Conservation (phyloP, 2,329 filamentous ascomycete genomes). For the Aschersonia sp. region DNA sequence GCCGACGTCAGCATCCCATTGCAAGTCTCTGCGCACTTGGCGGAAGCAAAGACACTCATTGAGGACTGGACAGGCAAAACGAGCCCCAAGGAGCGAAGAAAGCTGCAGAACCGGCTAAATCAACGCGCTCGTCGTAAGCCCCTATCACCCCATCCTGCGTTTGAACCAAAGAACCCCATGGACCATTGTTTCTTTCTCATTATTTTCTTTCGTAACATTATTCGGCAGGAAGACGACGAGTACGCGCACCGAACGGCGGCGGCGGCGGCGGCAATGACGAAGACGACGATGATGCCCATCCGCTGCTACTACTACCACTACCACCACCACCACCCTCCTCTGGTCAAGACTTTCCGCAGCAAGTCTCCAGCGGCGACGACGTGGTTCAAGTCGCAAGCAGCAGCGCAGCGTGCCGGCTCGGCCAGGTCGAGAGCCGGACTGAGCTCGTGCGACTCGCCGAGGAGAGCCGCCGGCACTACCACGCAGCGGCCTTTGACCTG, state of each 20-base stretch:
- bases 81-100: background rate
- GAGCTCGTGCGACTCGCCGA: background rate
- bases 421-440: background rate
- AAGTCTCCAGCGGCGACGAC: background rate
- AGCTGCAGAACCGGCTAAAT: background rate
- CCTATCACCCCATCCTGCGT: background rate
- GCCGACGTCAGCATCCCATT: background rate
- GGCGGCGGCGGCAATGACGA: background rate
- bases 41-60: background rate
- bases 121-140: background rate
- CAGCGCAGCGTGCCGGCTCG: background rate
- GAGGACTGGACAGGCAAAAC: background rate
- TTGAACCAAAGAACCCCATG: background rate
- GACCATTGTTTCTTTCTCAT: too few relatives aligned
- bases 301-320: too few relatives aligned
- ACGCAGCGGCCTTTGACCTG: background rate
- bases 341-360: background rate
- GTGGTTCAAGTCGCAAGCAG: background rate
- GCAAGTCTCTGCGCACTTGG: background rate
- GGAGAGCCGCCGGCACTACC: background rate
- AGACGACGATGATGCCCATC: background rate
- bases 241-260: background rate
- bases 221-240: background rate
- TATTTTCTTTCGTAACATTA: background rate
- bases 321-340: too few relatives aligned